Percentiles rank a stretch among this genome's conserved stretches.
These are phyloP conservation scores for Spathaspora sp. DNA, from an alignment of 805 yeast species.

Conservation along the genomic window DNA sequence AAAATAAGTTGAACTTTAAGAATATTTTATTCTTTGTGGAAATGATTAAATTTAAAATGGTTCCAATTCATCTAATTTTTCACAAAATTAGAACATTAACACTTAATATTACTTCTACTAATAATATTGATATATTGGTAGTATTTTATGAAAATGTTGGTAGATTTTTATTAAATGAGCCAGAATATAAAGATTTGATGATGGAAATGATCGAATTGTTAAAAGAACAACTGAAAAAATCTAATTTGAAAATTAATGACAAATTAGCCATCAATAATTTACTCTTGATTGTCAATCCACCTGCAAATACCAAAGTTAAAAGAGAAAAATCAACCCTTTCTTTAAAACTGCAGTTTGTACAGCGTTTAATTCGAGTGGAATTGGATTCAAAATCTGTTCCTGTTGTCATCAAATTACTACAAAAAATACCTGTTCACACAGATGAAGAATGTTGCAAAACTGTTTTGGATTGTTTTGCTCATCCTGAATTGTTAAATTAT, in stretches of 20 bases:
- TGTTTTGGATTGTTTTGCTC: constrained; percentile 43
- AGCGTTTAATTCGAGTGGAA: constrained; percentile 48
- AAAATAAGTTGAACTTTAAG: constrained; percentile 50
- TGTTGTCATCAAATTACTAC: constrained; percentile 23
- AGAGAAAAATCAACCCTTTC: constrained; percentile 5
- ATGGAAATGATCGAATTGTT: constrained; percentile 58
- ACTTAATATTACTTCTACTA: constrained; percentile 44
- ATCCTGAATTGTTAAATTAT: constrained; percentile 60
- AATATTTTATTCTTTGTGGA: constrained; percentile 67
- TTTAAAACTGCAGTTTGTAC: constrained; percentile 36
- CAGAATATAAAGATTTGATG: constrained; percentile 58
- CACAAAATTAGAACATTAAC: constrained; percentile 68
- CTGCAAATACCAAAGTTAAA: constrained; percentile 31
- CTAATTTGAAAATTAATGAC: constrained; percentile 48
- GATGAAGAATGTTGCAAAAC: constrained; percentile 28
- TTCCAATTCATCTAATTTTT: constrained; percentile 68
- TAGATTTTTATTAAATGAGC: constrained; percentile 51
- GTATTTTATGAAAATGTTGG: constrained; percentile 77
- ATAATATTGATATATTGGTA: constrained; percentile 65
- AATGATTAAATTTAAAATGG: constrained; percentile 67
- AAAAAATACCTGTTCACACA: constrained; percentile 46
- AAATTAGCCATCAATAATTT: constrained; percentile 58
- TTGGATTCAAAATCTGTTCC: constrained; percentile 31
- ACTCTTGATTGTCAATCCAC: constrained; percentile 54
- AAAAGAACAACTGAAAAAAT: constrained; percentile 45